phyloP scores from a whole-genome alignment of 2,329 filamentous ascomycete genomes.

The Colletotrichum lentis region DNA sequence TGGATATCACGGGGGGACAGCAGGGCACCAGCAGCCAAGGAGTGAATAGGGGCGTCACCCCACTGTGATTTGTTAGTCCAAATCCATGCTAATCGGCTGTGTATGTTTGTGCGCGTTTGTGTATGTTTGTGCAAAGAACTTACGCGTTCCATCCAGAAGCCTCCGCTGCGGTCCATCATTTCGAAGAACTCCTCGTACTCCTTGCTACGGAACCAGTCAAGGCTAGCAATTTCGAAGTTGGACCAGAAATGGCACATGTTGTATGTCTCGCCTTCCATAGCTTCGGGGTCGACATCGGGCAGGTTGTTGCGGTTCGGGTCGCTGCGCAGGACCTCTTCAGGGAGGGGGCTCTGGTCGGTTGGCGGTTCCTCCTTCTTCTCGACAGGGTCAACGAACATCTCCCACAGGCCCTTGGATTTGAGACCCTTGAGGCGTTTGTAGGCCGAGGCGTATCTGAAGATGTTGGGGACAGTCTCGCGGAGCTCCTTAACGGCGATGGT shows the following conservation, averaged over 20 bases:
- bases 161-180: slow-evolving; percentile 97
- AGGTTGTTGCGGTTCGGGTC: slow-evolving; percentile 75
- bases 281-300: slow-evolving; percentile 86
- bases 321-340: slow-evolving; percentile 81
- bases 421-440: slow-evolving; percentile 94
- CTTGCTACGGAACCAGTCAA: slow-evolving; percentile 97
- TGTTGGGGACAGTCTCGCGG: slow-evolving; percentile 96
- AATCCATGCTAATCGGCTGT: background rate
- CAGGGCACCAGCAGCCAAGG: slow-evolving; percentile 89
- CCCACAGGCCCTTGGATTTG: slow-evolving; percentile 92
- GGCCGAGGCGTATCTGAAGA: slow-evolving; percentile 97
- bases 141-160: slow-evolving; percentile 99
- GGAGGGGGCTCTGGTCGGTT: slow-evolving; percentile 71
- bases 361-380: slow-evolving; percentile 69
- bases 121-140: slow-evolving; percentile 39
- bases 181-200: slow-evolving; percentile 98
- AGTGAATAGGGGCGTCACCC: slow-evolving; percentile 98
- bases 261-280: slow-evolving; percentile 97
- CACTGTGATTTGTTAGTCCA: slow-evolving; percentile 69
- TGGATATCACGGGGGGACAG: slow-evolving; percentile 86
- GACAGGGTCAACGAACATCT: slow-evolving; percentile 90
- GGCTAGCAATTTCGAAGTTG: slow-evolving; percentile 96
- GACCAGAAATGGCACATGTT: slow-evolving; percentile 99
- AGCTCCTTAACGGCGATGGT: slow-evolving; percentile 99
- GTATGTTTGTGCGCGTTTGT: no score